Percentiles rank a stretch among this genome's conserved stretches.
phyloP scores from a whole-genome alignment of 371 early-diverging fungal genomes.

The Apophysomyces variabilis region DNA sequence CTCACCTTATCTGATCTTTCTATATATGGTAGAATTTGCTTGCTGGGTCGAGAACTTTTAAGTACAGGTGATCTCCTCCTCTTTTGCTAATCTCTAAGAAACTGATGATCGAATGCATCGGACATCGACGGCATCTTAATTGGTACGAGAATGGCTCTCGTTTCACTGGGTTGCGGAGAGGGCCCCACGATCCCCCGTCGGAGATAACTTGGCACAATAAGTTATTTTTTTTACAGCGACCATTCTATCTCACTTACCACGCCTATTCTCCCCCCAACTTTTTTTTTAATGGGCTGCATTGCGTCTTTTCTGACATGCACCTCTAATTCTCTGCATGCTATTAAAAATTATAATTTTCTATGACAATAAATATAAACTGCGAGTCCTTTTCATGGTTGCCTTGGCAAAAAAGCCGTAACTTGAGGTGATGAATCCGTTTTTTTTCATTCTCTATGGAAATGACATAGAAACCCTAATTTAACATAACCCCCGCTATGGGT shows the following conservation, averaged over 20 bases:
- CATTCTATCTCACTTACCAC: no score
- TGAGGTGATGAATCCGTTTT: no score
- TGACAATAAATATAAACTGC: neutral
- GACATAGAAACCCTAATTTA: neutral
- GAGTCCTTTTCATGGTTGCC: neutral
- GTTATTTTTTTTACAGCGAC: neutral
- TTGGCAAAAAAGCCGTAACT: neutral
- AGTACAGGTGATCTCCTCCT: neutral
- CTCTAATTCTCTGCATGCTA: no score
- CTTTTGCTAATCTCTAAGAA: neutral
- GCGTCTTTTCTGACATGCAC: no score
- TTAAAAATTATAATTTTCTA: neutral
- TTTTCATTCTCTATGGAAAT: neutral
- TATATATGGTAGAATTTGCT: conserved; percentile 1
- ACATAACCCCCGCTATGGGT: neutral
- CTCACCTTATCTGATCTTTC: conserved; percentile 12
- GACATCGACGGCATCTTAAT: conserved; percentile 8
- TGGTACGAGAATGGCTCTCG: neutral
- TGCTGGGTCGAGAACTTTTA: conserved; percentile 11
- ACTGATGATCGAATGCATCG: conserved; percentile 12
- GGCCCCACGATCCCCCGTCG: conserved; percentile 3
- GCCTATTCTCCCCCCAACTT: neutral
- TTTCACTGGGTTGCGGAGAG: conserved; percentile 4
- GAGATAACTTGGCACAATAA: conserved; percentile 6
- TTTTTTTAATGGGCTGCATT: neutral